A percentile compares a stretch with the other conserved stretches of the same genome.
Conservation (phyloP, 352 stramenopile species). For the Phytopythium delawarense region DNA sequence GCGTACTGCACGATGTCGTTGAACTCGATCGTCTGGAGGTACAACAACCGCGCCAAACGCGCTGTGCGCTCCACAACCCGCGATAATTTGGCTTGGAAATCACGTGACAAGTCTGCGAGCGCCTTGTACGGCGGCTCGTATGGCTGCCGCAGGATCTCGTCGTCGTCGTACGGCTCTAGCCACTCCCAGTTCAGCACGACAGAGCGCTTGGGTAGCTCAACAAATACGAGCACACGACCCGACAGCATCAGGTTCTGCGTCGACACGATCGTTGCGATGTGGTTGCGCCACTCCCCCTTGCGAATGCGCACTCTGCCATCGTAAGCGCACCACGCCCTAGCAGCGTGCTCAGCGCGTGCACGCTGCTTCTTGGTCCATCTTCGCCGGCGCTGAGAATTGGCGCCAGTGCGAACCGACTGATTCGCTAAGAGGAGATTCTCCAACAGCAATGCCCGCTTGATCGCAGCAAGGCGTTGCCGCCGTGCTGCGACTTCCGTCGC, state of each 20-base stretch:
- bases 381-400: conserved; percentile 21
- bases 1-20: conserved; percentile 60
- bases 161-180: conserved; percentile 38
- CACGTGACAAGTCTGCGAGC: conserved; percentile 25
- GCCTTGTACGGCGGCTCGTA: conserved; percentile 30
- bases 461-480: conserved; percentile 25
- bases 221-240: conserved; percentile 57
- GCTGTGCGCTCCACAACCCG: conserved; percentile 23
- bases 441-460: conserved; percentile 50
- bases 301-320: conserved; percentile 46
- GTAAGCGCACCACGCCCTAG: conserved; percentile 46
- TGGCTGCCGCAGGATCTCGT: conserved; percentile 33
- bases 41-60: conserved; percentile 45
- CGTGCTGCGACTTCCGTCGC: conserved; percentile 35
- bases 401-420: conserved; percentile 5
- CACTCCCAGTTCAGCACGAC: conserved; percentile 57
- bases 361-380: conserved; percentile 45
- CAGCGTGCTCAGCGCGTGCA: conserved; percentile 27
- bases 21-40: conserved; percentile 65
- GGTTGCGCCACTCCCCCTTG: conserved; percentile 40
- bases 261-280: conserved; percentile 48
- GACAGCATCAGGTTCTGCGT: conserved; percentile 60
- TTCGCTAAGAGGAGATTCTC: conserved; percentile 15
- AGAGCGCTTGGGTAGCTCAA: conserved; percentile 43
- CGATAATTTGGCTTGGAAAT: conserved; percentile 38